Evolutionary conservation across 1,284 basidiomycete species (phyloP).

Genomic region (Coniophora puteana): DNA sequence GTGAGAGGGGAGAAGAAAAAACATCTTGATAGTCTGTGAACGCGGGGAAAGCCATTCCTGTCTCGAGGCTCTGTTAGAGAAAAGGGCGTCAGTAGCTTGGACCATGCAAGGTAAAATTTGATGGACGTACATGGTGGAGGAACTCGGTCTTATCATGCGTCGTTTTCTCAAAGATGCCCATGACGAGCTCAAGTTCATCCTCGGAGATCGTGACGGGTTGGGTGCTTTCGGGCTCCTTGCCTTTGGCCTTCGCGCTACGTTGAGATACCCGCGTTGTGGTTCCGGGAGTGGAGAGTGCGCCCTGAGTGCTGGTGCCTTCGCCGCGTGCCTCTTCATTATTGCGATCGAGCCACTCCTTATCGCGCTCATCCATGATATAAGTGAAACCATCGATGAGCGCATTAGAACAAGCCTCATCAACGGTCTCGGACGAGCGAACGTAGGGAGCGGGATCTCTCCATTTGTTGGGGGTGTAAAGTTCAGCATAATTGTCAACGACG

Average conservation of each 20-base stretch:
- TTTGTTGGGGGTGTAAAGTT: constrained; percentile 64
- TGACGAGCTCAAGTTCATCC: constrained; percentile 92
- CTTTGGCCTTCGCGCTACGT: constrained; percentile 72
- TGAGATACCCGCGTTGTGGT: constrained; percentile 44
- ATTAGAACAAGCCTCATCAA: constrained; percentile 70
- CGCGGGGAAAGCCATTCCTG: constrained; percentile 67
- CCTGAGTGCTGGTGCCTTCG: constrained; percentile 77
- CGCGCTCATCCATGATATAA: constrained; percentile 96
- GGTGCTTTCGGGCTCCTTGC: constrained; percentile 67
- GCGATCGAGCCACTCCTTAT: constrained; percentile 90
- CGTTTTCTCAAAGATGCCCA: constrained; percentile 92
- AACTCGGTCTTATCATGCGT: constrained; percentile 91
- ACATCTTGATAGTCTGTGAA: constrained; percentile 79
- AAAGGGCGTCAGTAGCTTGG: constrained; percentile 4
- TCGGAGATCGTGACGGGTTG: constrained; percentile 71
- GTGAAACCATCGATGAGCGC: constrained; percentile 68
- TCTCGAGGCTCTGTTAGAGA: constrained; percentile 48
- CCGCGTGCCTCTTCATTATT: constrained; percentile 89
- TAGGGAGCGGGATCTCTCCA: constrained; percentile 83
- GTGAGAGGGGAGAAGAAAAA: constrained; percentile 55
- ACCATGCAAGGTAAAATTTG: background rate
- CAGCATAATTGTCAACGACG: constrained; percentile 69
- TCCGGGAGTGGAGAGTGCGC: constrained; percentile 49
- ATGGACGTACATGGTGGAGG: constrained; percentile 72
- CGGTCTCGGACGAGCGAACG: constrained; percentile 83